Base-by-base conservation (phyloP, 164 flowering plant species). In the Piper longum region DNA sequence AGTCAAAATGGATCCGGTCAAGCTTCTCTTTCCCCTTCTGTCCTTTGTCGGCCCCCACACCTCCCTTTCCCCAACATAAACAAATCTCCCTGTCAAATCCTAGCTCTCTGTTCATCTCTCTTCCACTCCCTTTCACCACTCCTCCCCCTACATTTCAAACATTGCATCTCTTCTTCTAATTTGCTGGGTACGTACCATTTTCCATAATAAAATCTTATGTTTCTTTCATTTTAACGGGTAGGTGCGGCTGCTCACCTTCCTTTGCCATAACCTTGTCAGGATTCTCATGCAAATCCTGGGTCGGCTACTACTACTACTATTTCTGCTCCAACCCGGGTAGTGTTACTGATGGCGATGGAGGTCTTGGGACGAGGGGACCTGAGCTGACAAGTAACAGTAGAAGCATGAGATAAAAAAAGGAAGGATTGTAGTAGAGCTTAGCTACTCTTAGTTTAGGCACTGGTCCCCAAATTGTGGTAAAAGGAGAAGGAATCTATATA, bases 331-430 rank as follows among this genome's bases (percentile, higher is more conserved):
- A 48, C 8, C 52, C 3, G 48, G 36, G 36, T 26, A 26, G 36
- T 26, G 36, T 26, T 26, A 26, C 1, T 5, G 48, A 5, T 12
- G 52, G 9, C 0, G 12, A 48, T 8, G 9, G 52, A 14, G 4
- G 52, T 9, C 8, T 5, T 48, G 12, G 52, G 52, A 12, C 0
- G 8, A 14, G 52, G 52, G 14, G 9, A 14, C 14, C 52, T 11
- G 12, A 12, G 52, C 62, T 60, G 62, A 60, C 62, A 60, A 60
- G 41, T 16, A 60, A 13, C 41, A 60, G n/a, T 41, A 60, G 56
- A 62, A 71, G 56, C 71, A 42, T 66, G 65, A 43, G 69, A 72
- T 66, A 74, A 70, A 72, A 54, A 48, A 8, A 48, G 12, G 12
- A 48, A 48, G 52, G 12, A 9, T 44, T 11, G 52, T 2, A 48